A percentile compares a stretch with the other conserved stretches of the same genome.
phyloP scores from a whole-genome alignment of 2,329 filamentous ascomycete genomes.

The Emericellopsis cladophorae region DNA sequence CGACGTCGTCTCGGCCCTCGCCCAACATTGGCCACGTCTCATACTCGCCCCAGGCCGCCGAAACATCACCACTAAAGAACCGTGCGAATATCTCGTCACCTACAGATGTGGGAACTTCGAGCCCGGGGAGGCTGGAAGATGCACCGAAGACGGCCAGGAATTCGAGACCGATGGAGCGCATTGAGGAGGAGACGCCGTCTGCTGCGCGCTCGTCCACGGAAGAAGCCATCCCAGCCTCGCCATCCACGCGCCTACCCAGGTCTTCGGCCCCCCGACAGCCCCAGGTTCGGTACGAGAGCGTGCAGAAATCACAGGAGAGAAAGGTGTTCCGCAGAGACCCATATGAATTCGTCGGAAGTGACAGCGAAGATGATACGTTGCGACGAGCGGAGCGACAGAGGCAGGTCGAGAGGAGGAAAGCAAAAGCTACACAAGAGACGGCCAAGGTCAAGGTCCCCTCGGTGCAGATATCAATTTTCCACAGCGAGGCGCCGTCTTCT shows the following conservation, averaged over 20 bases:
- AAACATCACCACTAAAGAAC: conserved; percentile 36
- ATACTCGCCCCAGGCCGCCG: conserved; percentile 30
- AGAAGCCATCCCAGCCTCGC: conserved; percentile 23
- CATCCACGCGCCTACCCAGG: conserved; percentile 8
- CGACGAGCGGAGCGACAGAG: conserved; percentile 19
- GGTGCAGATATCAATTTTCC: conserved; percentile 5
- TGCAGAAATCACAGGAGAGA: conserved; percentile 32
- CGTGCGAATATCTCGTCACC: conserved; percentile 34
- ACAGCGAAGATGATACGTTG: conserved; percentile 18
- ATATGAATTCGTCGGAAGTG: conserved; percentile 9
- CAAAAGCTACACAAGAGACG: conserved; percentile 25
- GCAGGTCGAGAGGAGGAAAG: conserved; percentile 22
- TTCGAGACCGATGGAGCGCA: conserved; percentile 7
- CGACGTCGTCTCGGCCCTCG: conserved; percentile 45
- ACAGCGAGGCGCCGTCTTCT: conserved; percentile 9
- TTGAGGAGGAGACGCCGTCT: conserved; percentile 12
- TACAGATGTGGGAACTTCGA: conserved; percentile 24
- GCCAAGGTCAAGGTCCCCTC: conserved; percentile 24
- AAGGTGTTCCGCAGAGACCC: conserved; percentile 7
- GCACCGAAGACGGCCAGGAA: conserved; percentile 13
- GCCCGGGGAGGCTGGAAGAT: conserved; percentile 21
- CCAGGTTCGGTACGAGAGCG: conserved; percentile 28
- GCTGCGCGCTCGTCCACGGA: conserved; percentile 9
- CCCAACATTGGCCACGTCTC: conserved; percentile 31
- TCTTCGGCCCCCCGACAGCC: conserved; percentile 15